Percentiles rank a stretch among this genome's conserved stretches.
Conservation (phyloP, 164 flowering plant species). For the Nelumbo lutea region DNA sequence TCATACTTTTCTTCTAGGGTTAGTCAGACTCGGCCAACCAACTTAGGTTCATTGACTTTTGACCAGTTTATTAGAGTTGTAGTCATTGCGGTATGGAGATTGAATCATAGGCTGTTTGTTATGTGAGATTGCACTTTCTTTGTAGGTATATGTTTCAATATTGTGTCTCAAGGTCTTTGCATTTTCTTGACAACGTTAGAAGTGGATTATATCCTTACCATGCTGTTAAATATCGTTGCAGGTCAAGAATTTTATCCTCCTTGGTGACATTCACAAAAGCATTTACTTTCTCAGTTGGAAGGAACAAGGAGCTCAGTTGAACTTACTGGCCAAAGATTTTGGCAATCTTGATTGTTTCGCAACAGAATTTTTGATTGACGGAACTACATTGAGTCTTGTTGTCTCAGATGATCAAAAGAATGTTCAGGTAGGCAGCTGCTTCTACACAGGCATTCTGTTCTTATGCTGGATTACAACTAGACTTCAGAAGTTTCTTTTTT, state of each 20-base stretch:
- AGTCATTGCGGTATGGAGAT: too few relatives aligned
- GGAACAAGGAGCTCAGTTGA: conserved; percentile 93
- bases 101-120: too few relatives aligned
- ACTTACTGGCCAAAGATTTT: conserved; percentile 88
- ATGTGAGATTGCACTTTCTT: too few relatives aligned
- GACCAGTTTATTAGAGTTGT: too few relatives aligned
- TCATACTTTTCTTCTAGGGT: too few relatives aligned
- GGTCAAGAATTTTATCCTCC: conserved; percentile 93
- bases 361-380: conserved; percentile 95
- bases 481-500: not conserved
- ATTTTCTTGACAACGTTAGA: too few relatives aligned
- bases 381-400: conserved; percentile 77
- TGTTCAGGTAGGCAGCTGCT: conserved; percentile 58
- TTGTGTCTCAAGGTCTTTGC: too few relatives aligned
- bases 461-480: not conserved
- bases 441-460: not conserved
- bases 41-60: too few relatives aligned
- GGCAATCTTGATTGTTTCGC: conserved; percentile 90
- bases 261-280: conserved; percentile 94
- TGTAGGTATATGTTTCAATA: too few relatives aligned
- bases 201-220: not conserved
- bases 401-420: conserved; percentile 96
- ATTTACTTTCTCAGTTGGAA: conserved; percentile 97
- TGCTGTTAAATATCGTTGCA: conserved; percentile 23
- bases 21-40: too few relatives aligned